These are phyloP conservation scores for Hydrangea macrophylla DNA, from an alignment of 148 eudicot genomes.

Conservation along the genomic window DNA sequence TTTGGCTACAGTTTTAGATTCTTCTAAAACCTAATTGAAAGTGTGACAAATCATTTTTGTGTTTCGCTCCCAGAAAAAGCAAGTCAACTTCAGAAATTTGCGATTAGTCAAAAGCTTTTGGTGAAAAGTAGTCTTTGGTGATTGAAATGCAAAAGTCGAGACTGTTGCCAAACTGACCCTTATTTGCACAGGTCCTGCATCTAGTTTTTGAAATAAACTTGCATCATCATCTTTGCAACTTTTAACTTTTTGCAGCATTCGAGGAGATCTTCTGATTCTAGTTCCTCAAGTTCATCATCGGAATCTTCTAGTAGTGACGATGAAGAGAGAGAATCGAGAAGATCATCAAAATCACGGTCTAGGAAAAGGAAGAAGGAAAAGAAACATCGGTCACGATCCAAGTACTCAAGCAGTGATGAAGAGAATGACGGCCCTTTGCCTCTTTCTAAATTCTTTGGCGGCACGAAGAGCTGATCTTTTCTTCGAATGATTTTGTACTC, in stretches of 20 bases:
- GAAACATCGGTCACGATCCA: slow-evolving; percentile 65
- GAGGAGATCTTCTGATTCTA: slow-evolving; percentile 69
- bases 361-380: slow-evolving; percentile 70
- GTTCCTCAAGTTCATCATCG: slow-evolving; percentile 71
- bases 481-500: too few species aligned
- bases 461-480: slow-evolving; percentile 45
- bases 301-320: slow-evolving; percentile 89
- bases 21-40: too few species aligned
- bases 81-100: too few species aligned
- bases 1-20: too few species aligned
- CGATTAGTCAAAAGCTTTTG: too few species aligned
- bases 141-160: too few species aligned
- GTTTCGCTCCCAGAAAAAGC: too few species aligned
- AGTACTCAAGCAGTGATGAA: slow-evolving; percentile 43
- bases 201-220: background rate
- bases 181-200: too few species aligned
- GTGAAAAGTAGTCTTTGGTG: too few species aligned
- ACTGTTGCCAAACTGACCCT: too few species aligned
- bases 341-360: slow-evolving; percentile 26
- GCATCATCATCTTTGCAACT: background rate
- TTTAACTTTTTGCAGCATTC: slow-evolving; percentile 59
- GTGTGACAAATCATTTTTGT: too few species aligned
- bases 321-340: slow-evolving; percentile 67
- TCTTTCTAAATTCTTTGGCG: slow-evolving; percentile 92
- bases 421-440: slow-evolving; percentile 79